Conservation (phyloP, 1,284 basidiomycete species). For the Omphalotus olearius region DNA sequence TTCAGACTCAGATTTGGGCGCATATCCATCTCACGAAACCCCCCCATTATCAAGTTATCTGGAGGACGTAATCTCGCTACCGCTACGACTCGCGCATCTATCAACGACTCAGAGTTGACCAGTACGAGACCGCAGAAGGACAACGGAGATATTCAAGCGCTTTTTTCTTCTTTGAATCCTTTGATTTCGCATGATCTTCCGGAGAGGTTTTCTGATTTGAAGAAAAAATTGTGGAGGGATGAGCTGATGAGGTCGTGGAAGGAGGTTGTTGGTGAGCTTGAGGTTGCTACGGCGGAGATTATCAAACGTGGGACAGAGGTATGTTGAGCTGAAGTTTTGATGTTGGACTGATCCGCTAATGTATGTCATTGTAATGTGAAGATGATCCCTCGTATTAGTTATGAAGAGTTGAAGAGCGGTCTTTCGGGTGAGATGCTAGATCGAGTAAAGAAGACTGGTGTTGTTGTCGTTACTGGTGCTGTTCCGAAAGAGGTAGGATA, state of each 20-base stretch:
- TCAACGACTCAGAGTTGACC: no score
- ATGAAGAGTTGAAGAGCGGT: slow-evolving; percentile 34
- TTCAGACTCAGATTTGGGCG: no score
- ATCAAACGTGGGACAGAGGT: slow-evolving; percentile 37
- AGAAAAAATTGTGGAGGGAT: slow-evolving; percentile 52
- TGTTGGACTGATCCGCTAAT: no score
- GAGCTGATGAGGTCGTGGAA: slow-evolving; percentile 50
- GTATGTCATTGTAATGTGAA: no score
- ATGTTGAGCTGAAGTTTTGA: no score
- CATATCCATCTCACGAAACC: no score
- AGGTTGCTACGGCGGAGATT: slow-evolving; percentile 41
- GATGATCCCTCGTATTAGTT: slow-evolving; percentile 56
- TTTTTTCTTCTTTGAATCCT: slow-evolving; percentile 36
- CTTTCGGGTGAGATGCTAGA: slow-evolving; percentile 35
- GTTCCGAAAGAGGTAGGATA: slow-evolving; percentile 44
- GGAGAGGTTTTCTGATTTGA: slow-evolving; percentile 54
- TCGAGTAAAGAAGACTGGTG: slow-evolving; percentile 52
- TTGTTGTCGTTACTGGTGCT: slow-evolving; percentile 57
- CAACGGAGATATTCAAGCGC: neutral
- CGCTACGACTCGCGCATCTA: no score
- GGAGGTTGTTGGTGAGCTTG: slow-evolving; percentile 49
- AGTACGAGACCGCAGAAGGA: slow-evolving; percentile 2
- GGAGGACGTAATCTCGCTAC: no score
- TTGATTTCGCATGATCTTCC: slow-evolving; percentile 42
- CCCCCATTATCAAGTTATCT: no score